Conservation (phyloP, 495 filamentous ascomycete species). For the Chlorociboria aeruginascens region DNA sequence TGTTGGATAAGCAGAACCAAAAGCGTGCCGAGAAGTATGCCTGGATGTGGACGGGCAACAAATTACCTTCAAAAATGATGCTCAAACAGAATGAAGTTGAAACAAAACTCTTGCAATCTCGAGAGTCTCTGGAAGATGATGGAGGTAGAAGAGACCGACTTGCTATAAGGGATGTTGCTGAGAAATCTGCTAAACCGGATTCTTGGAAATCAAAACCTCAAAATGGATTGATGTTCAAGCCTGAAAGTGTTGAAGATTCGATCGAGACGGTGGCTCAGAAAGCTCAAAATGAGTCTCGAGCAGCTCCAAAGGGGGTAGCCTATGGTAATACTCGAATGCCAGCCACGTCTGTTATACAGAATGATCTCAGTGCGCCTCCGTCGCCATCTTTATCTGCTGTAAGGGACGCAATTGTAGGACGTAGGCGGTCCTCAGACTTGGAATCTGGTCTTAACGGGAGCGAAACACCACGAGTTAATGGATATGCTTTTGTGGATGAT, state of each 20-base stretch:
- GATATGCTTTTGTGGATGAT: constrained; percentile 90
- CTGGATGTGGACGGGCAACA: constrained; percentile 80
- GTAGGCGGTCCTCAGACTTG: constrained; percentile 46
- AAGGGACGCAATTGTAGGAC: constrained; percentile 75
- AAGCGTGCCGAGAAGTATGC: constrained; percentile 70
- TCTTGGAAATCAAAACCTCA: constrained; percentile 60
- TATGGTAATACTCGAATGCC: constrained; percentile 76
- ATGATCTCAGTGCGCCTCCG: constrained; percentile 35
- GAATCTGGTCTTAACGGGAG: constrained; percentile 51
- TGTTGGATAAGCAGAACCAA: constrained; percentile 83
- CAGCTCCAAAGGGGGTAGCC: constrained; percentile 62
- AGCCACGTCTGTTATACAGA: constrained; percentile 19
- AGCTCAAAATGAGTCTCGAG: constrained; percentile 57
- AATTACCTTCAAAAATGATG: constrained; percentile 76
- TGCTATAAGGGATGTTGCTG: constrained; percentile 48
- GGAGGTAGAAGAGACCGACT: constrained; percentile 40
- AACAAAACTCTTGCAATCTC: constrained; percentile 42
- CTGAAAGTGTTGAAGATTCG: constrained; percentile 57
- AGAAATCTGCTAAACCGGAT: constrained; percentile 67
- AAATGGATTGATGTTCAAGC: constrained; percentile 83
- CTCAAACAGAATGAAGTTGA: constrained; percentile 67
- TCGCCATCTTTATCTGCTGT: constrained; percentile 81
- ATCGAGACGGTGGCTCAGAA: constrained; percentile 53
- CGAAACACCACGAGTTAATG: constrained; percentile 85
- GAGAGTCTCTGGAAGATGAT: constrained; percentile 31